phyloP scores from a whole-genome alignment of 1,284 basidiomycete species.

The Somion occarium region DNA sequence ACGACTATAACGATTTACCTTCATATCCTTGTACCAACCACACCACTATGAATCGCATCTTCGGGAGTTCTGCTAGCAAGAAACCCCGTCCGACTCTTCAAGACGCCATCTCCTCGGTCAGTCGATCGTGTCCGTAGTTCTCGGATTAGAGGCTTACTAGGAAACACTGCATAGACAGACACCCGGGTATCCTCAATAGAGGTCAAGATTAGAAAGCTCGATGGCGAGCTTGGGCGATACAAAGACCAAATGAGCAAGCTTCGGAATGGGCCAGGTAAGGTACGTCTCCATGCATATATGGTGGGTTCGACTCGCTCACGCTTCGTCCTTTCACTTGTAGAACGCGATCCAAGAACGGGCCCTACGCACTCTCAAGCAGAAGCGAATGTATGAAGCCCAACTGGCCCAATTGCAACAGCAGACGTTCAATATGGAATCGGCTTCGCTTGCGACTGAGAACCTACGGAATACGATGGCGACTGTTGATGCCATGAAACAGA shows the following conservation, averaged over 20 bases:
- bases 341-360: constrained; percentile 94
- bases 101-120: constrained; percentile 87
- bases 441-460: constrained; percentile 94
- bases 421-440: constrained; percentile 98
- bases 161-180: constrained; percentile 66
- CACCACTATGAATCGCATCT: constrained; percentile 71
- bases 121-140: constrained; percentile 21
- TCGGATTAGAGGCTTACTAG: constrained; percentile 10
- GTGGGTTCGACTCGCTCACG: neutral
- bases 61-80: constrained; percentile 70
- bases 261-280: constrained; percentile 93
- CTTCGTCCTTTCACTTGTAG: constrained; percentile 35
- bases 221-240: constrained; percentile 89
- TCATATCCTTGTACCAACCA: no score
- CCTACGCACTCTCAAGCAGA: constrained; percentile 90
- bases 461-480: constrained; percentile 99
- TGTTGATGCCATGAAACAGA: constrained; percentile 95
- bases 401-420: constrained; percentile 91
- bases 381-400: constrained; percentile 94
- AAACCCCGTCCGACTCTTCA: constrained; percentile 87
- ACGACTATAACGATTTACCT: no score
- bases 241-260: constrained; percentile 97
- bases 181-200: constrained; percentile 85
- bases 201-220: constrained; percentile 96
- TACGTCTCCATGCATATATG: constrained; percentile 28